Evolutionary conservation across 495 filamentous ascomycete genomes (phyloP), one percentile per base, ranked within the genome.

Genomic region (Hyphodiscus hymeniophilus): DNA sequence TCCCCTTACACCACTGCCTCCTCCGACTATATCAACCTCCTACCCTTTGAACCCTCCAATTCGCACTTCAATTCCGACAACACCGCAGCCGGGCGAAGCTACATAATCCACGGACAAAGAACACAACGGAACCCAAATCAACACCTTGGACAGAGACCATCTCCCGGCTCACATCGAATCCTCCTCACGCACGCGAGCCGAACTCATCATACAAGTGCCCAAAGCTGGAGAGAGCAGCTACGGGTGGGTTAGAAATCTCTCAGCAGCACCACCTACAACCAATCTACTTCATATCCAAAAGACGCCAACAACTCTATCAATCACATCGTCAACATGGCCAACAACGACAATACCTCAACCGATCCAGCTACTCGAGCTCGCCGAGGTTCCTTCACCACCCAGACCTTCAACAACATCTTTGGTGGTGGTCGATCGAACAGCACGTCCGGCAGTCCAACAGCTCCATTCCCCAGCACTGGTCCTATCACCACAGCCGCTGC

Each of bases 401-500:
- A 69, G 42, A 72, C 74, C 45, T 66, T 81, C 56, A 70, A 65
- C 48, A 74, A 67, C 56, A 66, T 81, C 44, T 79, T 81, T 55
- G 26, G n/a, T n/a, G n/a, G n/a, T n/a, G 63, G 66, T 15, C 61
- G 72, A 47, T 69, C 63, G 52, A 75, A 73, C 52, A 71, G 69
- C 18, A 61, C 60, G 22, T 60, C 71, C 13, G 51, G 55, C 38
- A 42, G 39, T 54, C 60, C 52, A 53, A 64, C 50, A 41, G 59
- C 66, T 30, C 56, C 72, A 40, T 72, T 75, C 46, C 74, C 85
- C 20, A 75, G 79, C 46, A 74, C 85, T 21, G 75, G 79, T 50
- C 77, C 86, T 40, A 82, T 86, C 57, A 71, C 79, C 3, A 76
- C 78, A 32, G 77, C 79, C 24, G 80, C 81, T 46, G 75, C 76